Conservation (phyloP, 306 rosid genomes). For the Rubus idaeus region DNA sequence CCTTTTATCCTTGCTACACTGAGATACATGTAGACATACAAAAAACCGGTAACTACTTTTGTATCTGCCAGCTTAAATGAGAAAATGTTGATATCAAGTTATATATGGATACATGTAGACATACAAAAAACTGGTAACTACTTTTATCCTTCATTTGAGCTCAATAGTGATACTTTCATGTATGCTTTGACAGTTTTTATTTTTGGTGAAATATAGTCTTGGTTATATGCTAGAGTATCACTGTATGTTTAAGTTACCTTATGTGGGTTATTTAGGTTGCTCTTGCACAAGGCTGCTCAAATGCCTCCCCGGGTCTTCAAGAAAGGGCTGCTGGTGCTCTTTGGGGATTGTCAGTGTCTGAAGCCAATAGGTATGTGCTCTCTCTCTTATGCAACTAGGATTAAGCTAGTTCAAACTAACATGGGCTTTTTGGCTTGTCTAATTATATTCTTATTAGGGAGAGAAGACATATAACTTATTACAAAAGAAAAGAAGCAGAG, state of each 20-base stretch:
- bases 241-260: slow-evolving; percentile 24
- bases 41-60: not conserved
- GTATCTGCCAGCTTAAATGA: not conserved
- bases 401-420: not conserved
- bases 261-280: slow-evolving; percentile 70
- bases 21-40: not conserved
- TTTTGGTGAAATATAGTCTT: not conserved
- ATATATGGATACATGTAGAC: not conserved
- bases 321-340: slow-evolving; percentile 99
- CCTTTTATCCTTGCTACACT: not conserved
- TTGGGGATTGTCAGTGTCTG: slow-evolving; percentile 99
- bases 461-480: not conserved
- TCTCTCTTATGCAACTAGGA: not conserved
- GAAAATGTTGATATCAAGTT: not conserved
- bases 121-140: too few species aligned
- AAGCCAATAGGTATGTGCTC: slow-evolving; percentile 79
- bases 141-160: slow-evolving; percentile 7
- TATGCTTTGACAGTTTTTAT: not conserved
- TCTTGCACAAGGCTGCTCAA: slow-evolving; percentile 96
- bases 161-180: not conserved
- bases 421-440: not conserved
- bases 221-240: slow-evolving; percentile 12
- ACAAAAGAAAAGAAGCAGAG: not conserved
- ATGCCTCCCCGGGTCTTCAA: slow-evolving; percentile 97
- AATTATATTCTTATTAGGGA: not conserved